phyloP scores from a whole-genome alignment of 2,329 filamentous ascomycete species.

The Ophiostoma quercus region DNA sequence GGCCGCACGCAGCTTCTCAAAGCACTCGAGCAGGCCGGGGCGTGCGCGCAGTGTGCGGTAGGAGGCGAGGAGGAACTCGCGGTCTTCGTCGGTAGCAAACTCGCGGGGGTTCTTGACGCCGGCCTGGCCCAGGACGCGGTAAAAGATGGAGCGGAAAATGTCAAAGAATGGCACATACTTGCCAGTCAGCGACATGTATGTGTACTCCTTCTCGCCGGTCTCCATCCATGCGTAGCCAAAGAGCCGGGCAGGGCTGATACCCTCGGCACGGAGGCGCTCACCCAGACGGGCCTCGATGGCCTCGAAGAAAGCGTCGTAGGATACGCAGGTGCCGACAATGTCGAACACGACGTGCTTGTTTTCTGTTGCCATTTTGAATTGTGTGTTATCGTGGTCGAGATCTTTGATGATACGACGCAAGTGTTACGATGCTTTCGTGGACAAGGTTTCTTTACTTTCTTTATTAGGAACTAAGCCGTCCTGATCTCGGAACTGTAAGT shows the following conservation, averaged over 20 bases:
- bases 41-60: background rate
- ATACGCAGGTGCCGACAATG: background rate
- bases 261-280: background rate
- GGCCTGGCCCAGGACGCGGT: background rate
- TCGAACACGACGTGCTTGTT: background rate
- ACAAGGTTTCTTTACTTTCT: background rate
- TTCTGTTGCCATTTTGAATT: background rate
- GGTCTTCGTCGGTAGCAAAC: background rate
- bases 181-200: background rate
- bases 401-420: background rate
- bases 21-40: background rate
- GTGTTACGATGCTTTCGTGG: background rate
- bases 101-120: background rate
- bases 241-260: background rate
- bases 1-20: background rate
- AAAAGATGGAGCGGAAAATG: conserved; percentile 7
- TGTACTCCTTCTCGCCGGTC: background rate
- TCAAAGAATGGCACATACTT: background rate
- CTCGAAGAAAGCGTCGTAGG: background rate
- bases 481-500: background rate
- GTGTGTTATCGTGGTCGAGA: background rate
- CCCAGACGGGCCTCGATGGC: conserved; percentile 1
- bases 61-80: background rate
- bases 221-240: conserved; percentile 3
- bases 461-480: background rate